A percentile compares a stretch with the other conserved stretches of the same genome.
phyloP scores from a whole-genome alignment of 805 yeast genomes.

The Sugiyamaella smithiae region DNA sequence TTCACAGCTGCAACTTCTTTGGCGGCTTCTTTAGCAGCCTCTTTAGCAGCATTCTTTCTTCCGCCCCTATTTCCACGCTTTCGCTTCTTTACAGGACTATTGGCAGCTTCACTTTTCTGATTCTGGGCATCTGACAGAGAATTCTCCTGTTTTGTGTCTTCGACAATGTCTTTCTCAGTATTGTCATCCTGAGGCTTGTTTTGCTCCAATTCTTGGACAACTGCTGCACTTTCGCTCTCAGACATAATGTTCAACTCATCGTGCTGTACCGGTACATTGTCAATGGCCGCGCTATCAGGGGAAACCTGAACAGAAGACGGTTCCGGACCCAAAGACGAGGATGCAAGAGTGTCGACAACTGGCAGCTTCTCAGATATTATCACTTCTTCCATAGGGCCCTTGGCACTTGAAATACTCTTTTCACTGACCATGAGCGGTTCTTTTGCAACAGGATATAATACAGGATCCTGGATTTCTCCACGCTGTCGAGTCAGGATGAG shows the following conservation, averaged over 20 bases:
- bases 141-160: background rate
- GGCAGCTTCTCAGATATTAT: background rate
- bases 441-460: background rate
- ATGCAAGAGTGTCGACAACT: background rate
- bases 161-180: background rate
- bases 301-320: background rate
- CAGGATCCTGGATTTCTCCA: background rate
- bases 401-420: background rate
- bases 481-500: conserved; percentile 7
- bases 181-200: conserved; percentile 6
- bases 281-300: background rate
- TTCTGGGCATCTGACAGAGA: conserved; percentile 1
- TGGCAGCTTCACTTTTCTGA: conserved; percentile 31
- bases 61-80: conserved; percentile 90
- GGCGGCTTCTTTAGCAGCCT: conserved; percentile 10
- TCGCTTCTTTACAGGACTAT: conserved; percentile 47
- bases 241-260: background rate
- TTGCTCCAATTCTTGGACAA: background rate
- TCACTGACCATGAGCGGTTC: background rate
- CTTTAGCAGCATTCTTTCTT: conserved; percentile 42
- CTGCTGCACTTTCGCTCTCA: background rate
- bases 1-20: conserved; percentile 1
- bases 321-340: background rate
- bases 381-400: background rate
- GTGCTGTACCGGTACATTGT: background rate